Evolutionary conservation across 2,329 filamentous ascomycete species (phyloP), one percentile per base, ranked within the genome.

Genomic region (Pseudovirgaria hyperparasitica): DNA sequence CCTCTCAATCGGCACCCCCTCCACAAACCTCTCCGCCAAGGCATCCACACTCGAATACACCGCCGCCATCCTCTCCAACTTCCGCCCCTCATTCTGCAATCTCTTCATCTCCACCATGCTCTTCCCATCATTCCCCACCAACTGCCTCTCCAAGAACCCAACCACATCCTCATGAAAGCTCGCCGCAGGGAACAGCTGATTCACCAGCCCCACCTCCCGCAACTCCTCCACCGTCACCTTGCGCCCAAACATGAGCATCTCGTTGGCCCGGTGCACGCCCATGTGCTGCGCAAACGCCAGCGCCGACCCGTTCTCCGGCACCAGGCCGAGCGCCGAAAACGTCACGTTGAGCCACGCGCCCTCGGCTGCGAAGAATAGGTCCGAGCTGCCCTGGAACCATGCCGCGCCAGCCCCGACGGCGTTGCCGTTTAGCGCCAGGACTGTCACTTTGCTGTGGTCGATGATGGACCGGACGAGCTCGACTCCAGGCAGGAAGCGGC

Each of bases 71-170:
- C 63, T 50, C 29, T 43, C 50, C 37, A 57, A 55, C 29, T 62
- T 45, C 24, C 63, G 41, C 9, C 53, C 53, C 5, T 50, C 49
- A 47, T 65, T 66, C 43, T 62, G 57, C 42, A 66, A 37, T 39
- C 62, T 50, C 48, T 65, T 66, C 39, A 51, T 55, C 52, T 65
- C 62, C 41, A 64, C 62, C 61, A 67, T 65, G 39, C 59, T 63
- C 45, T 58, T 60, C 12, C 61, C 61, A 46, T 66, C 62, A 42
- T 65, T 65, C 0, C 50, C 41, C 25, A 41, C 40, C 21, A 66
- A 35, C 42, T 63, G 56, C 13, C 47, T 55, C 22, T 58, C 43
- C 32, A 67, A 36, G 30, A 59, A 66, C 22, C 33, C 39, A 2
- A 49, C 27, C 1, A 66, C 60, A 29, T 52, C 44, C 1, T 34